phyloP scores from a whole-genome alignment of 2,329 filamentous ascomycete genomes.

The Lachnellula occidentalis region DNA sequence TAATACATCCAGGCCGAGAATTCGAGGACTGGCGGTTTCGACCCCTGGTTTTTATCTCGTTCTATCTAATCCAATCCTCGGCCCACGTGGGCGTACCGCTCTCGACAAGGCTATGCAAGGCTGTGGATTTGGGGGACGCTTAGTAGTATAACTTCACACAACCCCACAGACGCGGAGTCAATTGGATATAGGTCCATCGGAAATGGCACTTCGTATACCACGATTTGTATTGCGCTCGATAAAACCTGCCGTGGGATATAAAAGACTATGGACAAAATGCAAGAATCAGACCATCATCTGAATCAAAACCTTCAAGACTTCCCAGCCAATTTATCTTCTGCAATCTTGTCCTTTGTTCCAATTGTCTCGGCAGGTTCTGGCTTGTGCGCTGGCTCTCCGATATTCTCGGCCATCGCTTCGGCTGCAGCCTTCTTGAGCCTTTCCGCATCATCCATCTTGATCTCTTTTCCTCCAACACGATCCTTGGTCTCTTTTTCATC shows the following conservation, averaged over 20 bases:
- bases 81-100: neutral
- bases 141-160: neutral
- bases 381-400: slow-evolving; percentile 27
- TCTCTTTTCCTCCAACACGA: slow-evolving; percentile 41
- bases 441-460: slow-evolving; percentile 50
- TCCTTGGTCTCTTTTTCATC: slow-evolving; percentile 79
- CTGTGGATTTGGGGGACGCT: neutral
- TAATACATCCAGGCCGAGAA: neutral
- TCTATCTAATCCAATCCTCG: slow-evolving; percentile 4
- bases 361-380: slow-evolving; percentile 27
- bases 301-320: slow-evolving; percentile 17
- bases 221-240: neutral
- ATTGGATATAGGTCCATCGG: neutral
- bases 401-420: slow-evolving; percentile 40
- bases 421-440: slow-evolving; percentile 59
- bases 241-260: slow-evolving; percentile 6
- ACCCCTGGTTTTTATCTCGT: neutral
- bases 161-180: neutral
- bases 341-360: slow-evolving; percentile 29
- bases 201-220: neutral
- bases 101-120: slow-evolving; percentile 5
- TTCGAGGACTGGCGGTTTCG: neutral
- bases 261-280: slow-evolving; percentile 5
- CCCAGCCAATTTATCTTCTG: slow-evolving; percentile 24
- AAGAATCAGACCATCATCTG: neutral